Evolutionary conservation across 306 rosid genomes (phyloP), one percentile per base, ranked within the genome.

Genomic region (Arachis hypogaea): DNA sequence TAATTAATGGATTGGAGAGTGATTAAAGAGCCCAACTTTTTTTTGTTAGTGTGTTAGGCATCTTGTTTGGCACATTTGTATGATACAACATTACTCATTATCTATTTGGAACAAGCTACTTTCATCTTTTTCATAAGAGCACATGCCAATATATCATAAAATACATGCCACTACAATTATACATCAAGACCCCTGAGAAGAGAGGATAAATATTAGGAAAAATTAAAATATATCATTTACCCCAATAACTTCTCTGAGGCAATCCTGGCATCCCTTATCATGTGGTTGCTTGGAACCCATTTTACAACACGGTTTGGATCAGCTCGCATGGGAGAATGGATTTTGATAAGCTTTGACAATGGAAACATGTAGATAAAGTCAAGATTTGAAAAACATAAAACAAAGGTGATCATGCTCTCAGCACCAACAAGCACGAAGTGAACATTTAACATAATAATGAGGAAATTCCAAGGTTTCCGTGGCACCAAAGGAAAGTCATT

Each of bases 291-390:
- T 62, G 96, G 97, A 75, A 85, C 95, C 91, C 89, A 89, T 84
- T 85, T 85, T 65, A 94, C 85, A 59, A 86, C 88, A 78, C 95
- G 93, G 72, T 87, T 84, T 72, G 93, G 97, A 84, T 89, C 93
- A 72, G 97, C 84, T 69, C 98, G 92, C 92, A 89, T 85, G 45
- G 98, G 97, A 71, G 98, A 94, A 88, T 91, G 97, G 66, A 94
- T 94, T 88, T 82, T 91, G 88, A 91, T 87, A 70, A 94, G 97
- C 97, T 93, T 76, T 76, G 59, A 87, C 78, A 77, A 64, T 18
- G 71, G 50, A 64, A 86, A 8, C 29, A 74, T 68, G 74, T 62
- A 76, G 64, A 81, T 4, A 41, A 58, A 28, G 52, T 51, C 69
- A 78, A 18, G 63, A 57, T 36, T 63, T 59, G 50, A 43, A 61